These are phyloP conservation scores for Cercospora canescens DNA, from an alignment of 2,329 filamentous ascomycete species.

Conservation along the genomic window DNA sequence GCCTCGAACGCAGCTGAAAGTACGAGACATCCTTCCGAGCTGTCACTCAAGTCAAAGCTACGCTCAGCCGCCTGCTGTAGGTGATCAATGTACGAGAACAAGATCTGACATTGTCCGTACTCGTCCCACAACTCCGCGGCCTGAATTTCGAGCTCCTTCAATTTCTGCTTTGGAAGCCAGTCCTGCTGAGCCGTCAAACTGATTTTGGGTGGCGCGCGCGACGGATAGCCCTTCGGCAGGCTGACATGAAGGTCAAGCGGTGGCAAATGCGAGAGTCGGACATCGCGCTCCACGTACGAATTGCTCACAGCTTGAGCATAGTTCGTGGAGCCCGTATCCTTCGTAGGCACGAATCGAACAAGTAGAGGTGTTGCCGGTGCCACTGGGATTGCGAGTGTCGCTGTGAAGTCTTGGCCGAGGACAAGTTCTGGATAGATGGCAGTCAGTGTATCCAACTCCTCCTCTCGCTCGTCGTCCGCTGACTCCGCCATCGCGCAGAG, in stretches of 20 bases:
- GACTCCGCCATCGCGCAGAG: slow-evolving; percentile 12
- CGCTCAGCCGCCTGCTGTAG: slow-evolving; percentile 59
- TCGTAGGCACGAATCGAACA: slow-evolving; percentile 31
- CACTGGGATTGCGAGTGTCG: slow-evolving; percentile 57
- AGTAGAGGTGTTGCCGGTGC: slow-evolving; percentile 55
- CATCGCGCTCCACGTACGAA: slow-evolving; percentile 37
- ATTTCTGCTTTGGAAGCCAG: slow-evolving; percentile 54
- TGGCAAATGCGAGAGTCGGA: slow-evolving; percentile 57
- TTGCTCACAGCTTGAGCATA: slow-evolving; percentile 13
- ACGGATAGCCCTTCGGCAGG: slow-evolving; percentile 59
- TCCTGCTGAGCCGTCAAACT: slow-evolving; percentile 49
- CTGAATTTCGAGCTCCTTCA: slow-evolving; percentile 49
- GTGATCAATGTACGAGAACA: slow-evolving; percentile 62
- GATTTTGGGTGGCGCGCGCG: slow-evolving; percentile 51
- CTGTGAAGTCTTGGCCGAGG: slow-evolving; percentile 50
- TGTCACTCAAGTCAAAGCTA: slow-evolving; percentile 52
- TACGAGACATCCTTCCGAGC: slow-evolving; percentile 43
- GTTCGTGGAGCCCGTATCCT: slow-evolving; percentile 1
- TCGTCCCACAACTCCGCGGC: slow-evolving; percentile 60
- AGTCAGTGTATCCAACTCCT: slow-evolving; percentile 60
- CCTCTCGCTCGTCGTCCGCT: slow-evolving; percentile 54
- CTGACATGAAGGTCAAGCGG: slow-evolving; percentile 54
- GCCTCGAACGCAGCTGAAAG: slow-evolving; percentile 60
- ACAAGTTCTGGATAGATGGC: slow-evolving; percentile 64
- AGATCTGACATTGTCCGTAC: slow-evolving; percentile 55